phyloP scores from a whole-genome alignment of 306 rosid genomes.

The Argentina anserina region DNA sequence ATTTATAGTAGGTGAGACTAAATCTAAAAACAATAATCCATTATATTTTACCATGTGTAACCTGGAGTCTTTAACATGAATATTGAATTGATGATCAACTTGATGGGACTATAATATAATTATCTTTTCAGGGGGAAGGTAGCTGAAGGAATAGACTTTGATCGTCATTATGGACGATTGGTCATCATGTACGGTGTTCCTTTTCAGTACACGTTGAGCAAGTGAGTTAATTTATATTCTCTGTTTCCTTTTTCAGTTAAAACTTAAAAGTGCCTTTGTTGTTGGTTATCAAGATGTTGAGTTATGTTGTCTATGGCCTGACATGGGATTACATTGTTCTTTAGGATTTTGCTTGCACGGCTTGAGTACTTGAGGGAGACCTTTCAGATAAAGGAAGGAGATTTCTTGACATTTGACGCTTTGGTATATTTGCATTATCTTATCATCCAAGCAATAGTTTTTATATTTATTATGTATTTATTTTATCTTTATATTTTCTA shows the following conservation, averaged over 20 bases:
- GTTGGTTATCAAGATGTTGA: slow-evolving; percentile 12
- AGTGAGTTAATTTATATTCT: slow-evolving; percentile 43
- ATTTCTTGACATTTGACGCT: slow-evolving; percentile 93
- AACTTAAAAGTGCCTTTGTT: background rate
- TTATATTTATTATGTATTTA: background rate
- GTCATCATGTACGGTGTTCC: slow-evolving; percentile 96
- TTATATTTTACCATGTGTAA: background rate
- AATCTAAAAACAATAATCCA: background rate
- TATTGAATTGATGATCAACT: background rate
- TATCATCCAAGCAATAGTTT: slow-evolving; percentile 1
- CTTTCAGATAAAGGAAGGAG: slow-evolving; percentile 93
- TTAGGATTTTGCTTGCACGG: slow-evolving; percentile 87
- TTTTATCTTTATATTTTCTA: slow-evolving; percentile 1
- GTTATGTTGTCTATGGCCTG: slow-evolving; percentile 14
- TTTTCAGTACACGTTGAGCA: slow-evolving; percentile 90
- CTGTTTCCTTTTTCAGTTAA: background rate
- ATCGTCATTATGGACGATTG: slow-evolving; percentile 86
- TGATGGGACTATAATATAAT: background rate
- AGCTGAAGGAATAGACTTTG: slow-evolving; percentile 90
- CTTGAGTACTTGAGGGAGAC: slow-evolving; percentile 78
- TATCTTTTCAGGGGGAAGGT: slow-evolving; percentile 69
- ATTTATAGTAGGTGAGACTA: background rate
- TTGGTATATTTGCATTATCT: slow-evolving; percentile 46
- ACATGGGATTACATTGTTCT: slow-evolving; percentile 20
- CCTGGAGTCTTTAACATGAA: background rate